These are phyloP conservation scores for Arabidopsis thaliana DNA, from an alignment of 345 rosid genomes.

Conservation along the genomic window DNA sequence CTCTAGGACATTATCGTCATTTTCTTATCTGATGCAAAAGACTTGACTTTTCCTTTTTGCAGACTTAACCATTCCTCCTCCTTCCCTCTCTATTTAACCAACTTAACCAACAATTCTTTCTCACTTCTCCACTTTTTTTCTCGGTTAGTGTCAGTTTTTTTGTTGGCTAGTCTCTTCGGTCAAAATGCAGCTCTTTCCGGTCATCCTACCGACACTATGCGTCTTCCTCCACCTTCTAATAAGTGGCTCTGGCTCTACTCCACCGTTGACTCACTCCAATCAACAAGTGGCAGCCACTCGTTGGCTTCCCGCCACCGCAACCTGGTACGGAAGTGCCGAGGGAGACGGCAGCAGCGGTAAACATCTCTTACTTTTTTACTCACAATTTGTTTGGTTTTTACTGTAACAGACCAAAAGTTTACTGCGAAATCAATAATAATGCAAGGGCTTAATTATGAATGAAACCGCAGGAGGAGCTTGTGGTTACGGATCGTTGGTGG, in stretches of 20 bases:
- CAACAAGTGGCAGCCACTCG: conserved; percentile 46
- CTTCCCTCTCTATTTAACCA: conserved; percentile 26
- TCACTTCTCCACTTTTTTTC: conserved; percentile 30
- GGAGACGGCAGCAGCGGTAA: conserved; percentile 96
- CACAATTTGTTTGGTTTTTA: not conserved
- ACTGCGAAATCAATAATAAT: not conserved
- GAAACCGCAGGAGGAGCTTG: conserved; percentile 85
- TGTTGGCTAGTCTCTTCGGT: not conserved
- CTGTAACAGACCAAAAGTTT: not conserved
- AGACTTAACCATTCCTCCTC: not conserved
- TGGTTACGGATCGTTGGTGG: conserved; percentile 89
- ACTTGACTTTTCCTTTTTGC: not conserved
- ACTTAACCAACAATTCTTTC: not conserved
- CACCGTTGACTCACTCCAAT: conserved; percentile 34
- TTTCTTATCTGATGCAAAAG: not conserved
- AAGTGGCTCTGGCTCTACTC: not conserved
- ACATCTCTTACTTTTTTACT: not conserved
- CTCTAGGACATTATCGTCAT: conserved; percentile 25
- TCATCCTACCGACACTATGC: conserved; percentile 28
- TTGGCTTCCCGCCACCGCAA: conserved; percentile 93
- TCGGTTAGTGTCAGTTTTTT: not conserved
- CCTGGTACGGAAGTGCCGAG: conserved; percentile 98
- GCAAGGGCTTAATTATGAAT: not conserved
- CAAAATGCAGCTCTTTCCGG: conserved; percentile 52
- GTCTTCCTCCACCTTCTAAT: conserved; percentile 26